Evolutionary conservation across 352 stramenopile species (phyloP), one percentile per base, ranked within the genome.

Genomic region (Globisporangium parvum): DNA sequence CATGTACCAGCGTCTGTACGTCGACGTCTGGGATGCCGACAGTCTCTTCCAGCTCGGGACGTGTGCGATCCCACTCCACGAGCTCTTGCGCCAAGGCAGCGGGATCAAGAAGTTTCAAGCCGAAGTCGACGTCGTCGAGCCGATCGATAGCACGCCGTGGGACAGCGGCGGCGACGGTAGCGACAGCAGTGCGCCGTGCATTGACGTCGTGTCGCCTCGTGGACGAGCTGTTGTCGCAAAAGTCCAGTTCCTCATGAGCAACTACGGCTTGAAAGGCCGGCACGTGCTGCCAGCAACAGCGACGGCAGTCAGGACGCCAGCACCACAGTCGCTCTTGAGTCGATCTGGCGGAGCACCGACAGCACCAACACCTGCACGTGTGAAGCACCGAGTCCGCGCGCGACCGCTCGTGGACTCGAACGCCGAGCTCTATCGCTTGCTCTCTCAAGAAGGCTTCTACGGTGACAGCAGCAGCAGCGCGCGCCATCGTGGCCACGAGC

Each of bases 1-100:
- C 40, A 69, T 91, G 23, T 67, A 70, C 21, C 93, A 90, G 47
- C 76, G 70, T 11, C 60, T 98, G 21, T 88, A 91, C 47, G 82
- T 98, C 20, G 90, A 98, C 47, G 84, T 98, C 2, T 98, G 91
- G 91, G 92, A 98, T 51, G 92, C 83, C 2, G 87, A 98, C 23
- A 95, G 80, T 55, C 66, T 97, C 44, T 89, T 98, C 54, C 77
- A 84, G 47, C 47, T 98, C 0, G 93, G 93, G 0, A 93, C 87
- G 9, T 80, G 88, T 31, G 69, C 72, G 0, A 66, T 98, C 26
- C 88, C 91, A 23, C 65, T 98, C 1, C 75, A 88, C n/a, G 76
- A 87, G 51, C 60, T 98, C 2, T 62, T 98, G 57, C 81, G 93
- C 1, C 93, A 98, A 76, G 88, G 94, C 8, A 76, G 73, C n/a